These are phyloP conservation scores for Capsella bursapastoris DNA, from an alignment of 345 rosid species.

Conservation along the genomic window DNA sequence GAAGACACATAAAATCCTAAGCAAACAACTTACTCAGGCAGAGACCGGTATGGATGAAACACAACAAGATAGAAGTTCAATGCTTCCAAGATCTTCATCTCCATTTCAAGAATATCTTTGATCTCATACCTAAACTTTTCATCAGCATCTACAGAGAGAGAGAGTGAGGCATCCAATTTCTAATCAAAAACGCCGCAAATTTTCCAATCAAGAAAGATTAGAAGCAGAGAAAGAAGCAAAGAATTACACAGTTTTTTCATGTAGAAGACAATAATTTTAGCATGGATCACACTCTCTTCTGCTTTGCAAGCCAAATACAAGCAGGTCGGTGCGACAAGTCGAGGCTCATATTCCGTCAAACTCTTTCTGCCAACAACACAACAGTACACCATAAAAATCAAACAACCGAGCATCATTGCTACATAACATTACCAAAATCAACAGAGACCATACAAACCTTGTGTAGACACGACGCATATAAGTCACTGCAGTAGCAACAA, in stretches of 20 bases:
- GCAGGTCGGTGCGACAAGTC: constrained; percentile 94
- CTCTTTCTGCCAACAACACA: constrained; percentile 65
- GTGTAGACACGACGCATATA: constrained; percentile 96
- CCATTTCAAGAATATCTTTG: constrained; percentile 96
- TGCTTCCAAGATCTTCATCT: constrained; percentile 96
- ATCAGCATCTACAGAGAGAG: constrained; percentile 64
- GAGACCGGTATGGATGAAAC: constrained; percentile 89
- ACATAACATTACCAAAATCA: no score
- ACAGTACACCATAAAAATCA: not conserved
- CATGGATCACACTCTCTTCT: constrained; percentile 97
- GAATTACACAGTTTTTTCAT: constrained; percentile 66
- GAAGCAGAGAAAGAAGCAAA: constrained; percentile 17
- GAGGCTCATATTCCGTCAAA: constrained; percentile 90
- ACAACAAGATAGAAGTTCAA: constrained; percentile 91
- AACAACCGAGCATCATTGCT: not conserved
- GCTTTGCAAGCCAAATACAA: constrained; percentile 97
- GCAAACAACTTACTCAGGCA: constrained; percentile 64
- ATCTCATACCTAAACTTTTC: constrained; percentile 80
- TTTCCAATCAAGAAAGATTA: not conserved
- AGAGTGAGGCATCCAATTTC: constrained; percentile 30
- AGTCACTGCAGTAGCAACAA: constrained; percentile 86
- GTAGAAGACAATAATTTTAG: constrained; percentile 74
- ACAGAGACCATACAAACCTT: constrained; percentile 62
- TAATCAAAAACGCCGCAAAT: constrained; percentile 19
- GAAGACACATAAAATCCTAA: constrained; percentile 1